Conservation (phyloP, 2,329 filamentous ascomycete species). For the Bipolaris oryzae region DNA sequence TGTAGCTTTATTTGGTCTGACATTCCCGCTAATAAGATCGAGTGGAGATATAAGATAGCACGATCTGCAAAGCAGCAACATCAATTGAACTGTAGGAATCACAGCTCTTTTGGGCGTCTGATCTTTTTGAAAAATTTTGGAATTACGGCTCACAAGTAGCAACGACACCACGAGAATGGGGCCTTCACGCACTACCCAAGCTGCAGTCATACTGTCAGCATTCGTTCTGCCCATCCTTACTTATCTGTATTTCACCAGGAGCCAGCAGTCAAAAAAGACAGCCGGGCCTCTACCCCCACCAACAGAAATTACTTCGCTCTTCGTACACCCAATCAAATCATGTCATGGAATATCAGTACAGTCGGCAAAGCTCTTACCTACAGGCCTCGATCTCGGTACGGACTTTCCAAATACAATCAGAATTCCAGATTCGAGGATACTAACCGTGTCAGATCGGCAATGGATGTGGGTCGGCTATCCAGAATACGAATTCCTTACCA, state of each 20-base stretch:
- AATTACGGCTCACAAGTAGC: not conserved
- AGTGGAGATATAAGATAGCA: not conserved
- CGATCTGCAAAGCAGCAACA: not conserved
- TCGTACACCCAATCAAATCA: slow-evolving; percentile 70
- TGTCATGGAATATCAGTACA: slow-evolving; percentile 66
- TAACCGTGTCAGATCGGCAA: slow-evolving; percentile 58
- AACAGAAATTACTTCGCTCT: slow-evolving; percentile 56
- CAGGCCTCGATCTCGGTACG: slow-evolving; percentile 61
- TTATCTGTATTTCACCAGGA: slow-evolving; percentile 34
- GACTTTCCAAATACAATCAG: not conserved
- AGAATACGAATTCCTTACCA: slow-evolving; percentile 64
- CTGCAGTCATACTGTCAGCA: slow-evolving; percentile 30
- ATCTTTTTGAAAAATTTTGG: not conserved
- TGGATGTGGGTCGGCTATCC: slow-evolving; percentile 69
- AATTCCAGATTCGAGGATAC: not conserved
- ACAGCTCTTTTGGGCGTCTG: not conserved
- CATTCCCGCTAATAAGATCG: not conserved
- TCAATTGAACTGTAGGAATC: not conserved
- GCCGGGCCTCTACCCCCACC: slow-evolving; percentile 42
- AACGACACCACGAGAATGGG: slow-evolving; percentile 27
- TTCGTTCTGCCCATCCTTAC: slow-evolving; percentile 42
- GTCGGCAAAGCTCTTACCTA: slow-evolving; percentile 58
- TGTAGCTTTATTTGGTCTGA: not conserved
- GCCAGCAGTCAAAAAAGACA: slow-evolving; percentile 15
- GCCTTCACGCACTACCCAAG: slow-evolving; percentile 30